Evolutionary conservation across 1,284 basidiomycete species (phyloP).

Genomic region (Lentinula novae-zelandiae): DNA sequence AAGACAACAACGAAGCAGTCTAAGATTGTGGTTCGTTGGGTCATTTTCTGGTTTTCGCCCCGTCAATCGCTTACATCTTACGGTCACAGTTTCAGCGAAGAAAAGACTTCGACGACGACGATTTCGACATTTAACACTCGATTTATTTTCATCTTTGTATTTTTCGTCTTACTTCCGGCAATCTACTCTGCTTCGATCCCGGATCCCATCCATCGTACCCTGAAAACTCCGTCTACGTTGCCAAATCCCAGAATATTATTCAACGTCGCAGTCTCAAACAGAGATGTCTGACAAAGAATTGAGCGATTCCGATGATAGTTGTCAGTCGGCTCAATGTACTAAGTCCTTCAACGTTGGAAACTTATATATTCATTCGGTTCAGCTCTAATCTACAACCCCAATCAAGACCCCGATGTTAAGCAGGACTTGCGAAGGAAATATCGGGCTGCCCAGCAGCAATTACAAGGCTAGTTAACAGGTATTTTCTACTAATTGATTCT

Average conservation of each 20-base stretch:
- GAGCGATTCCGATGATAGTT: conserved; percentile 17
- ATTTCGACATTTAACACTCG: conserved; percentile 23
- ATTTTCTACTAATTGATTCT: not conserved
- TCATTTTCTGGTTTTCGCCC: not conserved
- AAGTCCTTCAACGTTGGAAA: not conserved
- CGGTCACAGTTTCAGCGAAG: conserved; percentile 65
- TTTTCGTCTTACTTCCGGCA: not conserved
- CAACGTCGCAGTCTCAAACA: not conserved
- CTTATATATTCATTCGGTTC: not conserved
- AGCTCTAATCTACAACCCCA: conserved; percentile 64
- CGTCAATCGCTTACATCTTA: conserved; percentile 1
- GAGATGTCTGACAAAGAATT: conserved; percentile 26
- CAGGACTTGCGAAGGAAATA: conserved; percentile 68
- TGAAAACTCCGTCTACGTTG: not conserved
- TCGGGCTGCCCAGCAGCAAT: conserved; percentile 56
- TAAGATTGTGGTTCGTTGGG: conserved; percentile 60
- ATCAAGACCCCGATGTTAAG: conserved; percentile 73
- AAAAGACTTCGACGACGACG: conserved; percentile 68
- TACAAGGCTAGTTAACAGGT: conserved; percentile 47
- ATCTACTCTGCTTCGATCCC: not conserved
- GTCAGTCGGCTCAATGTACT: not conserved
- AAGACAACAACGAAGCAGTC: conserved; percentile 53
- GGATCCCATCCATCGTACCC: not conserved
- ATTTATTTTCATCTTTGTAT: not conserved
- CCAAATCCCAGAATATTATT: not conserved